Conservation (phyloP, 768 basidiomycete genomes). For the Clavaria fumosa region DNA sequence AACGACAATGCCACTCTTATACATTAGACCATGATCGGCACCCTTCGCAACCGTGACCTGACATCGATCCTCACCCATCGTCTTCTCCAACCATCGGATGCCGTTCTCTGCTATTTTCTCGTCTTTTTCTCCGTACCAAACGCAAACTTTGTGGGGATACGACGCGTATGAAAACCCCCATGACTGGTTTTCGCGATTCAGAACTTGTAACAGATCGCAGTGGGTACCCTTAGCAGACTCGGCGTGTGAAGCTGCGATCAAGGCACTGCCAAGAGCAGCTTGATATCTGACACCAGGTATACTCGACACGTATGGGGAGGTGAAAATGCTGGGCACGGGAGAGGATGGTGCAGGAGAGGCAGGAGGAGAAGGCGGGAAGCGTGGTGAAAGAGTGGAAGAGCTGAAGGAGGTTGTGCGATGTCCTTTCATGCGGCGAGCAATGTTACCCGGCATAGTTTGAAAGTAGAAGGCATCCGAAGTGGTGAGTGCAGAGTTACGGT, state of each 20-base stretch:
- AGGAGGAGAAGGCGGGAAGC: conserved; percentile 14
- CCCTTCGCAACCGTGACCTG: conserved; percentile 70
- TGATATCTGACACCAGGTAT: conserved; percentile 34
- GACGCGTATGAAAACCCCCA: conserved; percentile 85
- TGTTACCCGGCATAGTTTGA: no score
- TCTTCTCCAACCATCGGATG: conserved; percentile 83
- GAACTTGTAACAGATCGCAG: conserved; percentile 78
- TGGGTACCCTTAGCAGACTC: conserved; percentile 88
- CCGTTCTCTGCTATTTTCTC: conserved; percentile 88
- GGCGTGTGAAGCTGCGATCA: conserved; percentile 89
- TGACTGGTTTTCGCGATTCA: conserved; percentile 76
- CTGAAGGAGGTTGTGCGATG: conserved; percentile 63
- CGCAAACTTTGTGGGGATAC: conserved; percentile 58
- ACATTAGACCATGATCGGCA: conserved; percentile 91
- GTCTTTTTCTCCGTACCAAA: conserved; percentile 91
- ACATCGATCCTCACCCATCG: conserved; percentile 63
- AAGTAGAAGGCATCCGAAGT: no score
- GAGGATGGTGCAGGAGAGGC: conserved; percentile 32
- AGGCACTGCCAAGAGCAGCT: conserved; percentile 69
- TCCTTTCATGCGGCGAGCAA: conserved; percentile 36
- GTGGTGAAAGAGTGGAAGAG: conserved; percentile 19
- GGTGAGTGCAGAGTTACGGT: conserved; percentile 15
- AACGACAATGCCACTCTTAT: conserved; percentile 72
- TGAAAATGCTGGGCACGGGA: conserved; percentile 31
- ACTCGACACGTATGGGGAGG: conserved; percentile 20